phyloP scores from a whole-genome alignment of 148 eudicot species.

The Camellia lanceoleosa region DNA sequence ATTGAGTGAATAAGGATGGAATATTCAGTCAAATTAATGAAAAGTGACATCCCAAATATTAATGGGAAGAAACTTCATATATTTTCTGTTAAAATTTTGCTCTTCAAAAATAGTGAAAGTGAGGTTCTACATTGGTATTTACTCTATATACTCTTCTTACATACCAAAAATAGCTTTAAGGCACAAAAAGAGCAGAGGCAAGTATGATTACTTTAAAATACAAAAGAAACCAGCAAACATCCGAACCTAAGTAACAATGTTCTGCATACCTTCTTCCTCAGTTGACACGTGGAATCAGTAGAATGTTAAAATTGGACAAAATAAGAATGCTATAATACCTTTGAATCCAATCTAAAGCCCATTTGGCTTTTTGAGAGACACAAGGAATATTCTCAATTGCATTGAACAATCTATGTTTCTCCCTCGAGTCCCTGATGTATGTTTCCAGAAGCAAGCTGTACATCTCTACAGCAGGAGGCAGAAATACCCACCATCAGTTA shows the following conservation, averaged over 20 bases:
- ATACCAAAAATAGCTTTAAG: neutral
- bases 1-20: neutral
- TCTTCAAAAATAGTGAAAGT: neutral
- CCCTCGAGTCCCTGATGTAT: slow-evolving; percentile 23
- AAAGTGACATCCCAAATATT: neutral
- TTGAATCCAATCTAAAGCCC: slow-evolving; percentile 80
- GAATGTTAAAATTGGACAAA: neutral
- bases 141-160: neutral
- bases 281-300: neutral
- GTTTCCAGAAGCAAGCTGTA: slow-evolving; percentile 82
- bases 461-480: slow-evolving; percentile 52
- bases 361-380: slow-evolving; percentile 64
- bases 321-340: slow-evolving; percentile 33
- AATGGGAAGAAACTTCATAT: neutral
- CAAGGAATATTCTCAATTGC: slow-evolving; percentile 80
- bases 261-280: neutral
- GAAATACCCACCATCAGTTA: slow-evolving; percentile 6
- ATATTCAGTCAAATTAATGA: neutral
- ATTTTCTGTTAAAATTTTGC: neutral
- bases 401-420: slow-evolving; percentile 64
- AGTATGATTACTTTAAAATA: neutral
- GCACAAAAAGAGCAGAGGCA: slow-evolving; percentile 4
- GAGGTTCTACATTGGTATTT: neutral
- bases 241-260: too few relatives aligned
- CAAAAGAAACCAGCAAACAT: neutral